Conservation (phyloP, 768 basidiomycete species). For the Mrakia blollopis region DNA sequence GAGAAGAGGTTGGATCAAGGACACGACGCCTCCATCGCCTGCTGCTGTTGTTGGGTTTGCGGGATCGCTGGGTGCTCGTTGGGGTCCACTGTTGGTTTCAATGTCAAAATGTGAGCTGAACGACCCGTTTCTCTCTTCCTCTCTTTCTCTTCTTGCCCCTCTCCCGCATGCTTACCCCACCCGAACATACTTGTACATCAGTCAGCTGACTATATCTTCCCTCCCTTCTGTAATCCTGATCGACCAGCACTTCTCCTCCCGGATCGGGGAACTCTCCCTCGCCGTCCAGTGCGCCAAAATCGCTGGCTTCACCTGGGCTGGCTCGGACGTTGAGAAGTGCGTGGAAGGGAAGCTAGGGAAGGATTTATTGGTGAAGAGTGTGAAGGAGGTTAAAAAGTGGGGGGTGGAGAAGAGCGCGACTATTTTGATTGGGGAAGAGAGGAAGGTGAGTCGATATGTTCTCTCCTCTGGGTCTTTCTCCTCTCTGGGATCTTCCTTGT, state of each 20-base stretch:
- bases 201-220: not conserved
- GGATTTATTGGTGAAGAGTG: not conserved
- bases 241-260: conserved; percentile 28
- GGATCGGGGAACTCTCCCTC: conserved; percentile 23
- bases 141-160: too few relatives aligned
- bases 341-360: conserved; percentile 8
- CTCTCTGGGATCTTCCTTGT: not conserved
- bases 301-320: conserved; percentile 19
- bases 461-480: not conserved
- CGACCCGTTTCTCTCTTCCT: not conserved
- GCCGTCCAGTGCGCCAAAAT: conserved; percentile 20
- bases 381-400: not conserved
- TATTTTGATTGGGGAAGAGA: conserved; percentile 19
- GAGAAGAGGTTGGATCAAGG: too few relatives aligned
- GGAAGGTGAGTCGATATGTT: conserved; percentile 2
- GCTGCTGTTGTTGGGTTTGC: too few relatives aligned
- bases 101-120: conserved; percentile 21
- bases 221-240: not conserved
- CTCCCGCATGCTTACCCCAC: not conserved
- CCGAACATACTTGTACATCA: not conserved
- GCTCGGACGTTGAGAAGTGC: not conserved
- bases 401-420: conserved; percentile 28
- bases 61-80: too few relatives aligned
- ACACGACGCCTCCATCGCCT: too few relatives aligned
- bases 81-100: not conserved